Evolutionary conservation across 805 yeast genomes (phyloP), one percentile per base, ranked within the genome.

Genomic region (Lachancea sp.): DNA sequence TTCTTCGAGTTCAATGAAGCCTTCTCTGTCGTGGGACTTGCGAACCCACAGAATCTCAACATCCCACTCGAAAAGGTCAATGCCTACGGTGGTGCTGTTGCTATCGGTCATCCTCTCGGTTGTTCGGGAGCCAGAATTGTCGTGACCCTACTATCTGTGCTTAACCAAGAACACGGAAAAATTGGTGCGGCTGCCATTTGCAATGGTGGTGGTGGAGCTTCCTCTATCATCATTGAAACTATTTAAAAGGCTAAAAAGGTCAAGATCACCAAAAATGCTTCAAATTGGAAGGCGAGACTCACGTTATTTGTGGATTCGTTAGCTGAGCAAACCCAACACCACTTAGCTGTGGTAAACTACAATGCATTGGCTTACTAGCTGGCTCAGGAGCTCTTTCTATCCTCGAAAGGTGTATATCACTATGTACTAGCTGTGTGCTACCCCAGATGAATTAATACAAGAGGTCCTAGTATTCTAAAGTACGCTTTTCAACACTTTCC

Each of bases 201-300:
- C 77, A 93, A 93, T 68, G 99, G 99, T 74, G 99, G 99, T 61
- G 99, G 99, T 66, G 99, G 99, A 65, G 98, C 97, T 41, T 84
- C 95, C 46, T 82, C 98, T 20, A 73, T 93, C 59, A 87, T 93
- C 50, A 78, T 93, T 58, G 96, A 90, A 73, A 79, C 73, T 58
- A 60, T 79, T 37, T 75, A 66, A 49, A 25, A 6, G 25, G 8
- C 25, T 4, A 22, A 22, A 8, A 22, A 8, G n/a, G n/a, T 6
- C 4, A 22, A 22, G 25, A 7, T 29, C 31, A 29, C 15, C 31
- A 5, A 29, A 29, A 29, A 7, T 7, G 16, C 29, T n/a, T 12
- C 42, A 7, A 13, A 29, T 29, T 13, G 31, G 5, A 29, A 29
- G 15, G 11, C 3, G 13, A 11, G 13, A 29, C 31, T 13, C 31